Evolutionary conservation across 306 rosid species (phyloP).

Genomic region (Pterocarpus macrocarpus): DNA sequence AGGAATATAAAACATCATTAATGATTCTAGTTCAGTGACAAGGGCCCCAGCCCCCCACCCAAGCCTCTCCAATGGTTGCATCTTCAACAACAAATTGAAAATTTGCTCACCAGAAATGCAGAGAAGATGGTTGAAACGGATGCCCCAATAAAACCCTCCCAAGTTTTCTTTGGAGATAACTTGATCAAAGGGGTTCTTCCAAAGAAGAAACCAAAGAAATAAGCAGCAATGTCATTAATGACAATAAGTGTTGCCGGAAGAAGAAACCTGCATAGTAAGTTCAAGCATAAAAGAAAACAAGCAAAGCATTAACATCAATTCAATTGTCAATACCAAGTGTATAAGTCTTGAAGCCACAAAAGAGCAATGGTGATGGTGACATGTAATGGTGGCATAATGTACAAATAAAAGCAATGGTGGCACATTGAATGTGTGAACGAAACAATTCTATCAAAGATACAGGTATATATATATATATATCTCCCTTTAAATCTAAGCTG

Average conservation of each 20-base stretch:
- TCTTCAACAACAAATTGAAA: slow-evolving; percentile 36
- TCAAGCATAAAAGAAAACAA: slow-evolving; percentile 43
- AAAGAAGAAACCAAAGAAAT: slow-evolving; percentile 91
- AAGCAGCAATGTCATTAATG: slow-evolving; percentile 96
- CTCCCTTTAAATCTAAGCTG: slow-evolving; percentile 12
- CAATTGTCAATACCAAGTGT: slow-evolving; percentile 12
- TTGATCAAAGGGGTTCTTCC: slow-evolving; percentile 98
- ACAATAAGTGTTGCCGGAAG: slow-evolving; percentile 97
- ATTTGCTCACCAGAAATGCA: slow-evolving; percentile 87
- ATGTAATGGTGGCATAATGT: neutral
- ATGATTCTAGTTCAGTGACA: slow-evolving; percentile 31
- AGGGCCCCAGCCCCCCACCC: neutral
- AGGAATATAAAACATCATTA: slow-evolving; percentile 19
- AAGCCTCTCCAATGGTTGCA: neutral
- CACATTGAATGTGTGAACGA: slow-evolving; percentile 22
- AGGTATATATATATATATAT: neutral
- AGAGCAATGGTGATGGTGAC: neutral
- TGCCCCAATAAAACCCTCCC: slow-evolving; percentile 99
- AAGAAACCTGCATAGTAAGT: slow-evolving; percentile 82
- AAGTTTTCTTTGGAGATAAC: slow-evolving; percentile 98
- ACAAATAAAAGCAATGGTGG: neutral
- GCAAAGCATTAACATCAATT: slow-evolving; percentile 33
- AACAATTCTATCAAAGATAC: neutral
- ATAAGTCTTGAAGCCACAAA: neutral
- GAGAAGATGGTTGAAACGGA: slow-evolving; percentile 91